A percentile compares a stretch with the other conserved stretches of the same genome.
phyloP scores from a whole-genome alignment of 1,284 basidiomycete genomes.

The Grifola frondosa region DNA sequence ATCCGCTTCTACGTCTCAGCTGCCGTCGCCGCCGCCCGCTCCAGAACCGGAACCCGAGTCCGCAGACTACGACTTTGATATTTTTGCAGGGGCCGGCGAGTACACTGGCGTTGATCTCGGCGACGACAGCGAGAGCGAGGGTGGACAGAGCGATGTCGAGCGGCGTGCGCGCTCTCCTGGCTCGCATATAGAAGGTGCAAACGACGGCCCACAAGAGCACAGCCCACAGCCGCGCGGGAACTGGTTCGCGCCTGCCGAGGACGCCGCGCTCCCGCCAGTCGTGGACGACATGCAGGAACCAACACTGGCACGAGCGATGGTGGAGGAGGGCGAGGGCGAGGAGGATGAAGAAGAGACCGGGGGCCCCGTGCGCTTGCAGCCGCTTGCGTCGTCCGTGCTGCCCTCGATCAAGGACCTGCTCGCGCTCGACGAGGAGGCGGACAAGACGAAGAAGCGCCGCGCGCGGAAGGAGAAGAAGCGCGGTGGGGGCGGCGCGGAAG shows the following conservation, averaged over 20 bases:
- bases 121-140: constrained; percentile 53
- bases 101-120: constrained; percentile 72
- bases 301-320: constrained; percentile 2
- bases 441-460: constrained; percentile 61
- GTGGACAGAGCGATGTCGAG: constrained; percentile 12
- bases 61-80: constrained; percentile 62
- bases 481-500: constrained; percentile 28
- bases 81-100: constrained; percentile 84
- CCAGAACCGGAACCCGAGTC: constrained; percentile 35
- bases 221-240: constrained; percentile 11
- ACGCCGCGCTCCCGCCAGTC: constrained; percentile 1
- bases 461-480: constrained; percentile 73
- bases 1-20: constrained; percentile 16
- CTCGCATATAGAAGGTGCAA: constrained; percentile 8
- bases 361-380: constrained; percentile 54
- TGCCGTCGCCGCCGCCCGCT: constrained; percentile 17
- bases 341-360: constrained; percentile 41
- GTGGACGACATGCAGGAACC: constrained; percentile 19
- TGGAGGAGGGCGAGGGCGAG: constrained; percentile 23
- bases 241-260: constrained; percentile 23
- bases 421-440: constrained; percentile 67
- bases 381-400: constrained; percentile 71
- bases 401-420: constrained; percentile 82
- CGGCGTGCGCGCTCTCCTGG: neutral
- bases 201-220: constrained; percentile 10